phyloP scores from a whole-genome alignment of 1,284 basidiomycete species.

The Meripilus lineatus region DNA sequence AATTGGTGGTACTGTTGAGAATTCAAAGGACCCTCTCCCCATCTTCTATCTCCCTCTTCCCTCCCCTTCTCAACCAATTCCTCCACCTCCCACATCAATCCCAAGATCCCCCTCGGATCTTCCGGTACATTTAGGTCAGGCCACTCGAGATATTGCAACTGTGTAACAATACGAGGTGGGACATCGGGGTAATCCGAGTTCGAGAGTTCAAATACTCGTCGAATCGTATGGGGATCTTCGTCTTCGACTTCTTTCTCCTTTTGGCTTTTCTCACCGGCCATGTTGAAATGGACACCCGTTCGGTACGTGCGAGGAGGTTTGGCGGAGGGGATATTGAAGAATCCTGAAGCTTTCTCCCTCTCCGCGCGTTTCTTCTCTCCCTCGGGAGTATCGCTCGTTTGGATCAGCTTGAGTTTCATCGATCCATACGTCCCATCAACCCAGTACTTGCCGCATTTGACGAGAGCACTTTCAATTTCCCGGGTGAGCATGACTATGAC shows the following conservation, averaged over 20 bases:
- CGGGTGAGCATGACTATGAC: constrained; percentile 89
- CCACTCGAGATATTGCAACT: constrained; percentile 90
- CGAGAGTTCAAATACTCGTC: constrained; percentile 65
- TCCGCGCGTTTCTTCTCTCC: constrained; percentile 23
- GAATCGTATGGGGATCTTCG: constrained; percentile 40
- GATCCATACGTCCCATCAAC: constrained; percentile 67
- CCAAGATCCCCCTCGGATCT: constrained; percentile 68
- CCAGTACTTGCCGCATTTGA: constrained; percentile 96
- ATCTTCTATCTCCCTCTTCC: constrained; percentile 32
- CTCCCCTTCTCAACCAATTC: constrained; percentile 53
- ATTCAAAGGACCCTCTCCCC: constrained; percentile 30
- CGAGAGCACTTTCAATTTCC: constrained; percentile 82
- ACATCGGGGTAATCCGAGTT: constrained; percentile 56
- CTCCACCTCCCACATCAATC: constrained; percentile 60
- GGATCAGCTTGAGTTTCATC: constrained; percentile 58
- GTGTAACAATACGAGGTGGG: constrained; percentile 59
- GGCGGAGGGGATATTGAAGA: constrained; percentile 18
- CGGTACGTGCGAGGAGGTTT: constrained; percentile 1
- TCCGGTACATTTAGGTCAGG: constrained; percentile 93
- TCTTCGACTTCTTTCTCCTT: constrained; percentile 3
- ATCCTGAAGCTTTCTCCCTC: constrained; percentile 28
- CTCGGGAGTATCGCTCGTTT: constrained; percentile 40
- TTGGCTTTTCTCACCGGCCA: background rate
- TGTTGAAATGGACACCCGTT: constrained; percentile 4
- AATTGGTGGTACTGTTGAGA: too few species aligned